phyloP scores from a whole-genome alignment of 2,329 filamentous ascomycete species.

The Coniella vitis region DNA sequence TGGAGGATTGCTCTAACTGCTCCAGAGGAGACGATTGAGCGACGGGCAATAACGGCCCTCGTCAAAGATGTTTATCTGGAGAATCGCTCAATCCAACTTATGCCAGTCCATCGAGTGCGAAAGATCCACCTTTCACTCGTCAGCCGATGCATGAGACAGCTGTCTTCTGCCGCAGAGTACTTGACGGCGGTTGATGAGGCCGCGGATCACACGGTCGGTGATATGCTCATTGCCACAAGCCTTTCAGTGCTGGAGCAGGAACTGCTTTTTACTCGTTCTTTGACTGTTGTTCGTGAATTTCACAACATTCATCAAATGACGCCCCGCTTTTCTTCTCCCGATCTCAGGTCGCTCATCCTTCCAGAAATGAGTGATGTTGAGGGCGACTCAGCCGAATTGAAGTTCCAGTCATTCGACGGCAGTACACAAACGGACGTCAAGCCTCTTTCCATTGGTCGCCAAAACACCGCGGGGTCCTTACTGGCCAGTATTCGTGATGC shows the following conservation, averaged over 20 bases:
- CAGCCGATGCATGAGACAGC: conserved; percentile 63
- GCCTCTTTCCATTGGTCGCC: conserved; percentile 57
- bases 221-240: conserved; percentile 45
- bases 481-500: conserved; percentile 58
- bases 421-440: conserved; percentile 52
- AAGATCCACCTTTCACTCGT: conserved; percentile 64
- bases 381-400: conserved; percentile 60
- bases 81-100: conserved; percentile 41
- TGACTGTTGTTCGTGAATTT: conserved; percentile 62
- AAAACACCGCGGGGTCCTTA: conserved; percentile 65
- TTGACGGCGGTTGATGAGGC: conserved; percentile 34
- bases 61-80: conserved; percentile 65
- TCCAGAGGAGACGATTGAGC: conserved; percentile 57
- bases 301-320: conserved; percentile 57
- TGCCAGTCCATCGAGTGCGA: conserved; percentile 43
- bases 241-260: conserved; percentile 40
- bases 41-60: conserved; percentile 60
- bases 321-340: conserved; percentile 52
- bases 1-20: conserved; percentile 76
- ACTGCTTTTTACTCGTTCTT: conserved; percentile 59
- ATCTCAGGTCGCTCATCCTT: conserved; percentile 46
- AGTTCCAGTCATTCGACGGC: conserved; percentile 68
- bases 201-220: conserved; percentile 37
- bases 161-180: conserved; percentile 55
- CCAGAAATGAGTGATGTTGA: conserved; percentile 44